These are phyloP conservation scores for Starmerella vaccinii DNA, from an alignment of 805 yeast species.

Conservation along the genomic window DNA sequence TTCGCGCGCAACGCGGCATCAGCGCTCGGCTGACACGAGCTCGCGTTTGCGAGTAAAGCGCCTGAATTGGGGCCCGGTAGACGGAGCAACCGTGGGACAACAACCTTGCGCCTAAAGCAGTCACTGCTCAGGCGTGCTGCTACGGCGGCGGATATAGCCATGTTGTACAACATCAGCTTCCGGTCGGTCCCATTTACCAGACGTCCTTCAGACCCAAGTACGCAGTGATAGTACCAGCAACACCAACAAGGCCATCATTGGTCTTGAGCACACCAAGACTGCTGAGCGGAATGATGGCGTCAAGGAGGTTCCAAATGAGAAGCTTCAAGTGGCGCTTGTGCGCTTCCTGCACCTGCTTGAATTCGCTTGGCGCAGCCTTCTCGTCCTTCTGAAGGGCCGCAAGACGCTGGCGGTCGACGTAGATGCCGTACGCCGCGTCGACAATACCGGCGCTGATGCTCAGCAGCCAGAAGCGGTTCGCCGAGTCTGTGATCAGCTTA, in stretches of 20 bases:
- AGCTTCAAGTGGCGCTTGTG: constrained; percentile 24
- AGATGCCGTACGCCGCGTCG: constrained; percentile 47
- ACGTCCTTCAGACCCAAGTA: constrained; percentile 48
- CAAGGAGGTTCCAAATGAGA: constrained; percentile 66
- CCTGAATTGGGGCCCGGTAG: too few species aligned
- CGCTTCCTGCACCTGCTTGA: constrained; percentile 30
- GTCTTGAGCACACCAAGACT: constrained; percentile 49
- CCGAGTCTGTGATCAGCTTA: constrained; percentile 15
- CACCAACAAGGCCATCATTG: constrained; percentile 71
- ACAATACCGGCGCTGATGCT: constrained; percentile 56
- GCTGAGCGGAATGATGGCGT: constrained; percentile 63
- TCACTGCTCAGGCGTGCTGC: too few species aligned
- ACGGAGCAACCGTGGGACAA: too few species aligned
- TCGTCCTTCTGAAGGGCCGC: constrained; percentile 21
- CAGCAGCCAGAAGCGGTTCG: constrained; percentile 54
- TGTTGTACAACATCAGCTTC: too few species aligned
- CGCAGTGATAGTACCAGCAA: constrained; percentile 77
- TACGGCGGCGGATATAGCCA: too few species aligned
- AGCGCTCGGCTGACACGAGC: too few species aligned
- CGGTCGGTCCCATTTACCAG: too few species aligned
- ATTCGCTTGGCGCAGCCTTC: constrained; percentile 36
- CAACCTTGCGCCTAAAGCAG: too few species aligned
- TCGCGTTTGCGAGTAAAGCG: too few species aligned
- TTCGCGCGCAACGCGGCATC: too few species aligned
- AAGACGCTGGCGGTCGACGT: constrained; percentile 35